Base-by-base conservation (phyloP, 192 early-diverging fungal genomes). In the Kickxella alabastrina region DNA sequence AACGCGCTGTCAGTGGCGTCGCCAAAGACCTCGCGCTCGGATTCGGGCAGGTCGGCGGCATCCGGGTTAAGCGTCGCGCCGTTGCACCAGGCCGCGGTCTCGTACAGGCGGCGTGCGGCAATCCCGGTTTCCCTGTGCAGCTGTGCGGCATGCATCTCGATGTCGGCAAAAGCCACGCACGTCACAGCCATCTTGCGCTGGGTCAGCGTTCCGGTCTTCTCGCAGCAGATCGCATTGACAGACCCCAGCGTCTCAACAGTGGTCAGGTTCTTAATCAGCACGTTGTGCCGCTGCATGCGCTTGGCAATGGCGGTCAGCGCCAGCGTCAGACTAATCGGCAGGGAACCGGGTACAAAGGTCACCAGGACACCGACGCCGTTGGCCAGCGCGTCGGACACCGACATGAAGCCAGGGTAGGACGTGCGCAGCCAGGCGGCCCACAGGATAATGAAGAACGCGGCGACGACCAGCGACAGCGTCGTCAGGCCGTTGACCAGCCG, bases 201-300 rank as follows among this genome's bases (percentile, higher is more conserved):
- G 10, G 93, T 96, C 31, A 96, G 65, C 6, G 91, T 96, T 0
- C 91, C 93, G n/a, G 93, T 93, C 75, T 96, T 96, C 65, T 96
- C 91, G 32, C 87, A 90, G 53, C 72, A 79, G 8, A 83, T 79
- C 7, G 89, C 82, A 49, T 68, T 82, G 41, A 92, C 83, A 39
- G 84, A 83, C 21, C 91, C 93, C 15, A 96, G 79, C 4, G 91
- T 92, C 77, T 96, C 91, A 49, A 96, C 83, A 0, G 87, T 87
- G 26, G 85, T 81, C n/a, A 96, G 76, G 22, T 87, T 83, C 62
- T 92, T 92, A 35, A 86, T 81, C 23, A 93, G 69, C 39, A 92
- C 82, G 28, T 82, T 82, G 46, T 74, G 75, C 24, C 77, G 62
- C 39, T 83, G 80, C 86, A 91, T 87, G 17, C 85, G 76, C 34